Base-by-base conservation (phyloP, 495 filamentous ascomycete species). In the Penicillium cosmopolitanum region DNA sequence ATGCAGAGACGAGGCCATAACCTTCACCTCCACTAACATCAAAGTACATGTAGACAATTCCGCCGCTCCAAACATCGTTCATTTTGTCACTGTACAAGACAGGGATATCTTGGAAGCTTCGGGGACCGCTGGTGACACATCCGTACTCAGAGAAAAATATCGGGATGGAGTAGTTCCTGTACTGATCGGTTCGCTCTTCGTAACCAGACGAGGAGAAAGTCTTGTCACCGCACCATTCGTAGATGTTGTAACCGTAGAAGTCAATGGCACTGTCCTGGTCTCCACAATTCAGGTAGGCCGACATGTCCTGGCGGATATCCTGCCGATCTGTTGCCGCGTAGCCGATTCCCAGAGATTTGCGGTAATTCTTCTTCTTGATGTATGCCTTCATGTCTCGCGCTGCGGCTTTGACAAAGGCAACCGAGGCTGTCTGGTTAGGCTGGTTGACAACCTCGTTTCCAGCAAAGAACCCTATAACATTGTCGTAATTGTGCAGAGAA, bases 201-300 rank as follows among this genome's bases (percentile, higher is more conserved):
- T 89, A 98, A 5, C 90, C 89, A 0, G 94, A 97, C 40, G 77
- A 65, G 57, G 80, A 69, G 65, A 87, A 92, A 44, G 52, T 68
- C 65, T 87, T 93, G 56, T 92, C 73, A 54, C 94, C 94, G 71
- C 94, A 97, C 93, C 93, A 98, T 31, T 89, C 92, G 79, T 97
- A 97, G 77, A 97, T 92, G 73, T 97, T 98, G 84, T 96, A 96
- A 54, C 94, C 94, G 89, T 91, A 97, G 80, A 91, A 97, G 72
- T 97, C 94, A 62, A 96, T 93, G 42, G 87, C 80, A 11, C 83
- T 80, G 1, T 75, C 73, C 52, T 77, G 53, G 40, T 85, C 72
- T 51, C 88, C 90, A 70, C 94, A 98, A 82, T 95, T 91, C 81
- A 98, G 95, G 77, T 93, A 98, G 69, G 91, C 73, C 25, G 91